These are phyloP conservation scores for Kuraishia cidri DNA, from an alignment of 805 yeast genomes.

Conservation along the genomic window DNA sequence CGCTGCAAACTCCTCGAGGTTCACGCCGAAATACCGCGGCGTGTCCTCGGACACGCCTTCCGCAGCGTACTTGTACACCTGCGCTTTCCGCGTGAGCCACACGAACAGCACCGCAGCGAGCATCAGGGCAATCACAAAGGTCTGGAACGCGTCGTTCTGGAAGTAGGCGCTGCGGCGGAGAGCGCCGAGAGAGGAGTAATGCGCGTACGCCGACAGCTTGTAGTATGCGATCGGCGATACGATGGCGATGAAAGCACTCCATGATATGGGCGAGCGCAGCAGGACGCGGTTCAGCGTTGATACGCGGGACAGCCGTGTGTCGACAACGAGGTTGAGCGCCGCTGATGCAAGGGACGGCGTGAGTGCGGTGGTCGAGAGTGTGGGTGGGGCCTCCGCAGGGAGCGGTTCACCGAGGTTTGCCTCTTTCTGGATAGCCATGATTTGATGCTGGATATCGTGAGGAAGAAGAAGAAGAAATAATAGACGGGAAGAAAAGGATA, in stretches of 20 bases:
- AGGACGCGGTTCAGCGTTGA: constrained; percentile 33
- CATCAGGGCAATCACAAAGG: constrained; percentile 28
- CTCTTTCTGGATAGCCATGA: constrained; percentile 32
- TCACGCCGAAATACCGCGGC: constrained; percentile 33
- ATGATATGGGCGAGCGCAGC: constrained; percentile 35
- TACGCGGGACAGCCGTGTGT: constrained; percentile 40
- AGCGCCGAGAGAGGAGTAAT: constrained; percentile 3
- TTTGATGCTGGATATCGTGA: background rate
- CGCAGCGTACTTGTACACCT: constrained; percentile 33
- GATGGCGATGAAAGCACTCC: constrained; percentile 15
- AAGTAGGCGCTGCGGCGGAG: constrained; percentile 12
- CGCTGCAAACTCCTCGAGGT: constrained; percentile 6
- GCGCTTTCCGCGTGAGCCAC: constrained; percentile 30
- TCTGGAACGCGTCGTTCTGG: constrained; percentile 17
- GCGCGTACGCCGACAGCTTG: constrained; percentile 7
- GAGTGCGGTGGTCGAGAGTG: constrained; percentile 37
- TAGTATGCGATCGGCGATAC: constrained; percentile 10
- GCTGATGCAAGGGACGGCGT: constrained; percentile 53
- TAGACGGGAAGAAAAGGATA: too few species aligned
- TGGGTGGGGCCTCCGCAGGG: constrained; percentile 39
- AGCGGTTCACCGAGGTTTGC: constrained; percentile 48
- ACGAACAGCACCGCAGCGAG: constrained; percentile 29
- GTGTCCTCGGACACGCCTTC: constrained; percentile 25
- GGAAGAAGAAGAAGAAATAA: background rate
- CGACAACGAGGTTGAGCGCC: constrained; percentile 55